Percentiles rank a stretch among this genome's conserved stretches.
Evolutionary conservation across 108 stramenopile genomes (phyloP).

Genomic region (Cyclotella baltica): DNA sequence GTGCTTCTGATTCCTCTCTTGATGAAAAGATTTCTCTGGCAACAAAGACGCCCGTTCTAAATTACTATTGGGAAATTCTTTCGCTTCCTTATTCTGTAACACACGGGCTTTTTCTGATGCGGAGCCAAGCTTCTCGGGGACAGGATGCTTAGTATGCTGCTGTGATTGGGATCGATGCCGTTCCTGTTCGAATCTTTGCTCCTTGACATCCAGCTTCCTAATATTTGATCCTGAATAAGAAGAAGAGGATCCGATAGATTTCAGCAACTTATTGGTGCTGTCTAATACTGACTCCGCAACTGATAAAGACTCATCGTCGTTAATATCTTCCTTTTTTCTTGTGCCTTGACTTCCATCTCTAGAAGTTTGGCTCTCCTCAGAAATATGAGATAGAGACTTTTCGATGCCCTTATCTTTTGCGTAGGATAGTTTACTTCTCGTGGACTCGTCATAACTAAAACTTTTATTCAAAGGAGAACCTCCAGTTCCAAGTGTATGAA

Average conservation of each 20-base stretch:
- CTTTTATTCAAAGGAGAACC: neutral
- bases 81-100: neutral
- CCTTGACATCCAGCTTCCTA: neutral
- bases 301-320: constrained; percentile 21
- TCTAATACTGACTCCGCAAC: constrained; percentile 25
- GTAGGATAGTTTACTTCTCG: neutral
- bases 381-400: constrained; percentile 20
- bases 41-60: no score
- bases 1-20: neutral
- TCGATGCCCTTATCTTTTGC: neutral
- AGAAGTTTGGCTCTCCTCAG: constrained; percentile 13
- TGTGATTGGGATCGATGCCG: neutral
- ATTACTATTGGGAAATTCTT: neutral
- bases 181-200: neutral
- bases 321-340: neutral
- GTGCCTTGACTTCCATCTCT: neutral
- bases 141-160: neutral
- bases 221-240: neutral
- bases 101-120: neutral
- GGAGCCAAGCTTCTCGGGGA: neutral
- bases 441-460: neutral
- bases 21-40: neutral
- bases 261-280: constrained; percentile 23
- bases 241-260: constrained; percentile 10
- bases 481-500: constrained; percentile 17